phyloP scores from a whole-genome alignment of 2,329 filamentous ascomycete genomes.

The Chlorencoelia australis region DNA sequence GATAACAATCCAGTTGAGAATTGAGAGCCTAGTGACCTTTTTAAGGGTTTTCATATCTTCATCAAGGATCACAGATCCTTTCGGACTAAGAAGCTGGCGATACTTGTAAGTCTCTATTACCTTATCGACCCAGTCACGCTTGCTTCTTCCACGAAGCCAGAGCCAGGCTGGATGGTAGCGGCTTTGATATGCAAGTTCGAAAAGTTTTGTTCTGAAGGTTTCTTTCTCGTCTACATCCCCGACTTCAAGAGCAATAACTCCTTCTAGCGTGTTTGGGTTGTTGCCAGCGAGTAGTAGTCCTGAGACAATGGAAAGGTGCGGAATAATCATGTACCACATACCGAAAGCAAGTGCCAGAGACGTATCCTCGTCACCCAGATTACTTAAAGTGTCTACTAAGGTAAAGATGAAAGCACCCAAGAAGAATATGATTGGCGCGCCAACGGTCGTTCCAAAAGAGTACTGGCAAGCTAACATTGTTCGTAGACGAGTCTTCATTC shows the following conservation, averaged over 20 bases:
- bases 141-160: conserved; percentile 13
- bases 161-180: conserved; percentile 13
- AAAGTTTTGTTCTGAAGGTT: conserved; percentile 5
- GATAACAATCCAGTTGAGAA: conserved; percentile 12
- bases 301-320: conserved; percentile 12
- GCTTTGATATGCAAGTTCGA: conserved; percentile 12
- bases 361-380: conserved; percentile 11
- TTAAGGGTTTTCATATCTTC: conserved; percentile 11
- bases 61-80: conserved; percentile 3
- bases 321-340: conserved; percentile 22
- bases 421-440: conserved; percentile 18
- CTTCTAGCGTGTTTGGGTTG: conserved; percentile 14
- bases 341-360: conserved; percentile 10
- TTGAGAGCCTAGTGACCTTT: conserved; percentile 5
- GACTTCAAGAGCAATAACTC: conserved; percentile 13
- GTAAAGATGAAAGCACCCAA: conserved; percentile 14
- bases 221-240: conserved; percentile 9
- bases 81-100: conserved; percentile 3
- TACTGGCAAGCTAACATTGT: conserved; percentile 17
- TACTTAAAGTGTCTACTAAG: conserved; percentile 4
- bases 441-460: conserved; percentile 14
- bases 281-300: conserved; percentile 15
- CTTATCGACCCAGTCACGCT: conserved; percentile 10
- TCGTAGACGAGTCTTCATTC: conserved; percentile 18
- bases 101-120: conserved; percentile 10